Evolutionary conservation across 73 alveolate genomes (phyloP), one percentile per base, ranked within the genome.

Genomic region (Symbiodinium natans): DNA sequence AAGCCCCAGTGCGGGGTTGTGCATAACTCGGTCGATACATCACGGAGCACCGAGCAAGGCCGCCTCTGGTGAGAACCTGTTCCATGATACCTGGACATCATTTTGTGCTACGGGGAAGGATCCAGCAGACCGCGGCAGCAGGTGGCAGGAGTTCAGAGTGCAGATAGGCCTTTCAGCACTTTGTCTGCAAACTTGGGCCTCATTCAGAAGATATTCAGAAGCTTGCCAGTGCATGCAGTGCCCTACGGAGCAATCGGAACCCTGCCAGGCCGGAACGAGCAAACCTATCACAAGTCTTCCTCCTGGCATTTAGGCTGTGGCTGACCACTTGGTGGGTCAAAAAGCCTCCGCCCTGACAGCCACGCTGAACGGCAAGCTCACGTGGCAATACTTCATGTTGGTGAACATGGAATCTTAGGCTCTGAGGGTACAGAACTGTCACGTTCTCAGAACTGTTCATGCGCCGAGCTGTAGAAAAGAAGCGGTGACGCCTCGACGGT

Each of bases 241-340:
- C 21, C 17, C 13, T 17, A 21, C 68, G 29, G 21, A 43, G 59
- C 77, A 63, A 7, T 5, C 31, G 31, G 3, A 5, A 63, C 74
- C n/a, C n/a, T 56, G 74, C 15, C 77, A 7, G 34, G 77, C 36
- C 36, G 13, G 31, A 7, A 27, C 77, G 0, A 23, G 77, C 74
- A 8, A 56, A 2, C 25, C 31, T 21, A 11, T 56, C 74, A 56
- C 31, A 46, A 6, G 13, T 13, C 13, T 46, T 46, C 59, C 6
- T 46, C 13, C 59, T 46, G 59, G 6, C 15, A n/a, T 41, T 39
- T 1, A 34, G 43, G 75, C 36, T 41, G 17, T 27, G 86, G 95
- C 56, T 59, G 86, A 9, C 95, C 95, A 38, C 48, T 68, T 2
- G 97, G 87, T 11, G 97, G 97, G 40, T 90, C 97, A 43, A 90